Evolutionary conservation across 2,329 filamentous ascomycete genomes (phyloP).

Genomic region (Aureobasidium mangrovei): DNA sequence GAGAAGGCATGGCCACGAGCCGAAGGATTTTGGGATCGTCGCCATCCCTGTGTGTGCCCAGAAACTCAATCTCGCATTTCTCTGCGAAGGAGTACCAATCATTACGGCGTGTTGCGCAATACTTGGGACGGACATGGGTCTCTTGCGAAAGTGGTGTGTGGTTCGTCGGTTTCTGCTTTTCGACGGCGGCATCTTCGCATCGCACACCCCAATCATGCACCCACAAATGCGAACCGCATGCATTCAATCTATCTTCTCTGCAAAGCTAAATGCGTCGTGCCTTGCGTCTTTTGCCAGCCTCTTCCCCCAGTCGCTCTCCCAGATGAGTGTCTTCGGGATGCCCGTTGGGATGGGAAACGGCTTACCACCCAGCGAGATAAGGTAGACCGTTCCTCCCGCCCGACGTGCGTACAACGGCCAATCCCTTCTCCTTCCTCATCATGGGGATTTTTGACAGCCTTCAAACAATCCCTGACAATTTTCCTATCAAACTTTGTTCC

Average conservation of each 20-base stretch:
- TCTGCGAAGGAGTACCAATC: background rate
- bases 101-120: background rate
- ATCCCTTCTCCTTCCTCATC: background rate
- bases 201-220: background rate
- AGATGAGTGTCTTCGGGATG: conserved; percentile 2
- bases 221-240: background rate
- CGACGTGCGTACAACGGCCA: conserved; percentile 1
- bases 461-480: background rate
- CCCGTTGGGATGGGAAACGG: background rate
- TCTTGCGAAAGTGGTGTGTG: background rate
- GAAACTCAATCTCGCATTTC: background rate
- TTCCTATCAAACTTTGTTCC: background rate
- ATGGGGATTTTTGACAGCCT: background rate
- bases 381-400: conserved; percentile 10
- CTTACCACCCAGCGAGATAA: conserved; percentile 1
- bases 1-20: background rate
- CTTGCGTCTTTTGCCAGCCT: conserved; percentile 9
- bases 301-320: background rate
- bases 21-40: background rate
- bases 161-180: background rate
- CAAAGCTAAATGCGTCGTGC: background rate
- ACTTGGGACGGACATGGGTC: background rate
- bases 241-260: background rate
- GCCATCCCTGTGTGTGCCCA: background rate
- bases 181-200: background rate